Base-by-base conservation (phyloP, 2,329 filamentous ascomycete genomes). In the Stylonectria norvegica region DNA sequence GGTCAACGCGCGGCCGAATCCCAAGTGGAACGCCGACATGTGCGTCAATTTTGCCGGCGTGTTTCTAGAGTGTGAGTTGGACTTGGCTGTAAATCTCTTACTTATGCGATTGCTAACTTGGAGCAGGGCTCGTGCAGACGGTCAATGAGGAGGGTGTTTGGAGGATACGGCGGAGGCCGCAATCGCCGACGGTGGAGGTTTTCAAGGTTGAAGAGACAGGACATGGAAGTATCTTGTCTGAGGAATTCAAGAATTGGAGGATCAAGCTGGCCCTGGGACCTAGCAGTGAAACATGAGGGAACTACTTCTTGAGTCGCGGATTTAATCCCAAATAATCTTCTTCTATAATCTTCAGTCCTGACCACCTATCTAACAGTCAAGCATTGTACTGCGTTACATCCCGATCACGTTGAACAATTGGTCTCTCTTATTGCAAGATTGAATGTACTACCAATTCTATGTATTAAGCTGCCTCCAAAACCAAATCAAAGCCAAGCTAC, bases 41-140 rank as follows among this genome's bases (percentile, higher is more conserved):
- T 96, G 90, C 59, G 93, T 97, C 58, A 95, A 95, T 54, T 96
- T 96, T 66, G 81, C 89, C 2, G 81, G 79, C 2, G 73, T 68
- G 1, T 87, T 97, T 53, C 65, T 97, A 12, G 81, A 83, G 6
- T 94, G 87, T 89, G 63, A 65, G 82, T 64, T 42, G n/a, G n/a
- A 17, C 37, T 18, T 30, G 8, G 14, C 8, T 6, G 9, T 30
- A 10, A 9, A 10, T 14, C 28, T 14, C 8, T 28, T 42, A 17
- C 34, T 23, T 14, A 23, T 20, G 15, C 34, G 28, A 18, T 7
- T 37, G 32, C 47, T 62, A 45, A 62, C 19, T 11, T 3, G 18
- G 16, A 8, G 5, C 34, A 88, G 85, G 84, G 71, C 62, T 85
- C 58, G 72, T 80, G 45, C 75, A 76, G 29, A 72, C 71, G 1